Evolutionary conservation across 805 yeast species (phyloP).

Genomic region (Clavispora vitiphila): DNA sequence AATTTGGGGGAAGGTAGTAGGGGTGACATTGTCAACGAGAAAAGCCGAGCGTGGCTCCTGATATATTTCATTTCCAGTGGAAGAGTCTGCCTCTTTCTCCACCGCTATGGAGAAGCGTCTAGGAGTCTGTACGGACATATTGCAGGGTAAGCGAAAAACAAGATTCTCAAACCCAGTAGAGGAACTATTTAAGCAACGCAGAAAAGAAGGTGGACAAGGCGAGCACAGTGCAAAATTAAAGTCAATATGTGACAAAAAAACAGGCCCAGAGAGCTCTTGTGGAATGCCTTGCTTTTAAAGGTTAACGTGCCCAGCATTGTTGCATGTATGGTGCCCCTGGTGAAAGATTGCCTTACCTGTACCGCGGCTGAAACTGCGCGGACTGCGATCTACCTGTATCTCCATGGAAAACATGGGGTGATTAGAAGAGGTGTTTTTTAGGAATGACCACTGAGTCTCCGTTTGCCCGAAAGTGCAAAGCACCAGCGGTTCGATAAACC

Average conservation of each 20-base stretch:
- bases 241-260: background rate
- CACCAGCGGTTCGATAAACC: no score
- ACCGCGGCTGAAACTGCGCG: background rate
- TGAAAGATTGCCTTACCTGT: background rate
- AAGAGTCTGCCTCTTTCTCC: conserved; percentile 1
- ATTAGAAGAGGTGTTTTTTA: background rate
- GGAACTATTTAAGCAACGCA: no score
- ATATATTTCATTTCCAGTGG: background rate
- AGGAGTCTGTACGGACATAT: conserved; percentile 1
- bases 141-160: background rate
- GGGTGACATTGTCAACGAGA: conserved; percentile 1
- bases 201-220: background rate
- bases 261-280: no score
- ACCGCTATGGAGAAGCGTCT: conserved; percentile 6
- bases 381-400: background rate
- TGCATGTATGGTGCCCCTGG: background rate
- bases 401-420: background rate
- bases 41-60: conserved; percentile 2
- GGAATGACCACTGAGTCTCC: background rate
- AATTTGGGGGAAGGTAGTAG: background rate
- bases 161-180: background rate
- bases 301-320: background rate
- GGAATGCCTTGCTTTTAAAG: background rate
- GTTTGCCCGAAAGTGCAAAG: no score
- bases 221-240: background rate